These are phyloP conservation scores for Cubamyces lactineus DNA, from an alignment of 768 basidiomycete genomes.

Conservation along the genomic window DNA sequence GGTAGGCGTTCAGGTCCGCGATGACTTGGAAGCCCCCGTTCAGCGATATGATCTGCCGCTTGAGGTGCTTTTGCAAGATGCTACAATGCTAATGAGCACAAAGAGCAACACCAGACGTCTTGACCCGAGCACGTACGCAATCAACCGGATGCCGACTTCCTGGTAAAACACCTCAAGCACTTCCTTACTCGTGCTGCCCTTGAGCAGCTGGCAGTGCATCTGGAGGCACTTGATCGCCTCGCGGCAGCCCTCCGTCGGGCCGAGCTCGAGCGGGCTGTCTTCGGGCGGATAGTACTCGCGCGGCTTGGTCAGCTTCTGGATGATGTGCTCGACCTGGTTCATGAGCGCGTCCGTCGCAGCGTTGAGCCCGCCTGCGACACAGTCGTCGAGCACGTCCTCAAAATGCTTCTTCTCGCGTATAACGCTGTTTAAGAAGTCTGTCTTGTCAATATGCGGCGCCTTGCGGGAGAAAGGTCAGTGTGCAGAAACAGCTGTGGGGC, in stretches of 20 bases:
- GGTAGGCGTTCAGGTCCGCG: slow-evolving; percentile 93
- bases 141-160: slow-evolving; percentile 85
- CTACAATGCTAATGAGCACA: slow-evolving; percentile 42
- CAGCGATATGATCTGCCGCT: slow-evolving; percentile 94
- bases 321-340: slow-evolving; percentile 97
- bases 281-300: slow-evolving; percentile 92
- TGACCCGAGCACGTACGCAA: slow-evolving; percentile 28
- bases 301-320: slow-evolving; percentile 77
- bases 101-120: slow-evolving; percentile 1
- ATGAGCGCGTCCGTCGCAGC: slow-evolving; percentile 94
- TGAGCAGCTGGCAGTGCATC: slow-evolving; percentile 87
- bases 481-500: neutral
- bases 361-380: slow-evolving; percentile 91
- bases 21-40: slow-evolving; percentile 95
- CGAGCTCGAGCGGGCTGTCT: slow-evolving; percentile 76
- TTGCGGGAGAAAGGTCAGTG: slow-evolving; percentile 32
- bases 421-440: slow-evolving; percentile 90
- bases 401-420: slow-evolving; percentile 97
- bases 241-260: slow-evolving; percentile 84
- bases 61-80: slow-evolving; percentile 95
- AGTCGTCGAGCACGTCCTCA: slow-evolving; percentile 90
- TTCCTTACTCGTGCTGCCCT: slow-evolving; percentile 93
- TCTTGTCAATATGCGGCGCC: slow-evolving; percentile 88
- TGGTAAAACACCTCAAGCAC: slow-evolving; percentile 98
- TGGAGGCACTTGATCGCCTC: slow-evolving; percentile 90